A percentile compares a stretch with the other conserved stretches of the same genome.
Evolutionary conservation across 148 eudicot species (phyloP).

Genomic region (Arctostaphylos glauca): DNA sequence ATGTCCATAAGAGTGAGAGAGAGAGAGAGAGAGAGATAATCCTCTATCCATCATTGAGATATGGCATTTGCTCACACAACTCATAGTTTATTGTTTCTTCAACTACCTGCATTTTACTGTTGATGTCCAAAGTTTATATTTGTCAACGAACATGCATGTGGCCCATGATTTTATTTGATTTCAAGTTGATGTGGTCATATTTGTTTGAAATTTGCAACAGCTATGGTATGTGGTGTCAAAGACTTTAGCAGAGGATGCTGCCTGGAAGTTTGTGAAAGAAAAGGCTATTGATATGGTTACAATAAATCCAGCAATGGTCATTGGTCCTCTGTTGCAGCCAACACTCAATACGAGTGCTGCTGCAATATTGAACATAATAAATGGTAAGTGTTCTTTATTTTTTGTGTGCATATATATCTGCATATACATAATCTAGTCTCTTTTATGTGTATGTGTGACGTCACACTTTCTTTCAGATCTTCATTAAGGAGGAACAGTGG

Average conservation of each 20-base stretch:
- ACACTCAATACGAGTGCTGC: slow-evolving; percentile 30
- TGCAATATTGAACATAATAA: slow-evolving; percentile 25
- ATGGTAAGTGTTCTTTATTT: slow-evolving; percentile 14
- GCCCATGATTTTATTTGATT: neutral
- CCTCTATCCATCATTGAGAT: too few relatives aligned
- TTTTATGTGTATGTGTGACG: neutral
- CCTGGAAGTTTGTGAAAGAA: slow-evolving; percentile 22
- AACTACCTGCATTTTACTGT: neutral
- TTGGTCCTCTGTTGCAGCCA: slow-evolving; percentile 41
- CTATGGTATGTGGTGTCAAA: slow-evolving; percentile 22
- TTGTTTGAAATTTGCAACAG: neutral
- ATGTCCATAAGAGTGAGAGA: neutral
- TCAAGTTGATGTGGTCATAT: neutral
- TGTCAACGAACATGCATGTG: neutral
- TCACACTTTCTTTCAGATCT: neutral
- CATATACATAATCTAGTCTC: neutral
- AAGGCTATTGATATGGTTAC: slow-evolving; percentile 24
- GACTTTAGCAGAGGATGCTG: slow-evolving; percentile 26
- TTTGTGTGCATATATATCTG: neutral
- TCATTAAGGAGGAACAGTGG: neutral
- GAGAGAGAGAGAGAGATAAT: neutral
- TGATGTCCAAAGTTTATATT: neutral
- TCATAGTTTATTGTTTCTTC: neutral
- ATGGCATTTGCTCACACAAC: too few relatives aligned
- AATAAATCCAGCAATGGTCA: slow-evolving; percentile 30